phyloP scores from a whole-genome alignment of 192 early-diverging fungal genomes.

The Pilobolus umbonatus region DNA sequence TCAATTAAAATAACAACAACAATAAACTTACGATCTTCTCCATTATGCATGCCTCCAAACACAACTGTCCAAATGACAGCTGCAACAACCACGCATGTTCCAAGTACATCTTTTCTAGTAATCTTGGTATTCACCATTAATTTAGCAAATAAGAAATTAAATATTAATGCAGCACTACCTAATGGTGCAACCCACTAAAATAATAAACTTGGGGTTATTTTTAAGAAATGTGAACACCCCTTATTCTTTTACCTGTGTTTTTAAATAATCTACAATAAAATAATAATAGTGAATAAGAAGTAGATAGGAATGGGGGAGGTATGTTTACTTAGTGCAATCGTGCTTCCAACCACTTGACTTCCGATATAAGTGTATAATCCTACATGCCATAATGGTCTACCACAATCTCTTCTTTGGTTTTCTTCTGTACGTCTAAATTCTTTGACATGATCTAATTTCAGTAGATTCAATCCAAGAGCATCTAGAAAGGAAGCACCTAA shows the following conservation, averaged over 20 bases:
- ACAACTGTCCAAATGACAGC: conserved; percentile 56
- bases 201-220: not conserved
- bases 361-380: conserved; percentile 51
- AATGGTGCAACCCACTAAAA: conserved; percentile 51
- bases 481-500: conserved; percentile 39
- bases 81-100: conserved; percentile 50
- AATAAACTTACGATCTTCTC: conserved; percentile 37
- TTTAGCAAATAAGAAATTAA: conserved; percentile 58
- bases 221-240: not conserved
- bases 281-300: not conserved
- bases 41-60: conserved; percentile 50
- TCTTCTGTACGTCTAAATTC: conserved; percentile 33
- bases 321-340: conserved; percentile 55
- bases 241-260: conserved; percentile 39
- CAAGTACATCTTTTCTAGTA: conserved; percentile 44
- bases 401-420: conserved; percentile 49
- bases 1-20: not conserved
- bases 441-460: conserved; percentile 54
- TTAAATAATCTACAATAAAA: conserved; percentile 49
- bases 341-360: conserved; percentile 50
- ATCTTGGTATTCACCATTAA: conserved; percentile 53
- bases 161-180: conserved; percentile 51
- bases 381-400: conserved; percentile 54
- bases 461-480: conserved; percentile 50
- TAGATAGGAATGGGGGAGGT: too few species aligned